Percentiles rank a stretch among this genome's conserved stretches.
Evolutionary conservation across 2,329 filamentous ascomycete genomes (phyloP).

Genomic region (Teratosphaeria viscida): DNA sequence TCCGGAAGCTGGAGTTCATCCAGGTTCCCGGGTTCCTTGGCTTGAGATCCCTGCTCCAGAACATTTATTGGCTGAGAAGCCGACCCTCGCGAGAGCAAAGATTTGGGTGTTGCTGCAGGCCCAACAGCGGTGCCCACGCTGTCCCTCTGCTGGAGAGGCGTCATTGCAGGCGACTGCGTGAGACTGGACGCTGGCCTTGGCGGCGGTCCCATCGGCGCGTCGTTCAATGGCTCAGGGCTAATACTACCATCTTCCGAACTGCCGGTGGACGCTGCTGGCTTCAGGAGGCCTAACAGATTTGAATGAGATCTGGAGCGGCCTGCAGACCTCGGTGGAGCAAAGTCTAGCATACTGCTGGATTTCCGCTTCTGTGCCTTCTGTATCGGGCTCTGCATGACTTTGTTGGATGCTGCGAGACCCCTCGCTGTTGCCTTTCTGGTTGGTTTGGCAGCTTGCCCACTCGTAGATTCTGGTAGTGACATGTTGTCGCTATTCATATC

Average conservation of each 20-base stretch:
- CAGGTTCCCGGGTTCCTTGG: not conserved
- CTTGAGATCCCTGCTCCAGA: not conserved
- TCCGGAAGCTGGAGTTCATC: not conserved
- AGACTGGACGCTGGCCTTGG: conserved; percentile 50
- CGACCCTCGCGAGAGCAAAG: conserved; percentile 15
- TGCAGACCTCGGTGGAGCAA: not conserved
- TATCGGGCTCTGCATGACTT: conserved; percentile 43
- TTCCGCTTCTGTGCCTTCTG: conserved; percentile 34
- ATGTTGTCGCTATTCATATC: conserved; percentile 27
- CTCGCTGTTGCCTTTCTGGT: not conserved
- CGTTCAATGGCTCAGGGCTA: conserved; percentile 39
- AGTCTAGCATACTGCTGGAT: conserved; percentile 27
- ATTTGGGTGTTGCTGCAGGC: conserved; percentile 24
- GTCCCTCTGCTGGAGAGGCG: conserved; percentile 37
- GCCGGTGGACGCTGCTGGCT: conserved; percentile 16
- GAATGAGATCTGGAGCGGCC: not conserved
- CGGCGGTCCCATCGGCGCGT: conserved; percentile 44
- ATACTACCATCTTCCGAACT: conserved; percentile 39
- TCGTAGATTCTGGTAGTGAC: conserved; percentile 10
- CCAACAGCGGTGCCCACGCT: conserved; percentile 3
- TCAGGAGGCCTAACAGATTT: conserved; percentile 13
- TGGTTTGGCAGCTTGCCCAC: conserved; percentile 29
- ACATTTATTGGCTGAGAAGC: conserved; percentile 1
- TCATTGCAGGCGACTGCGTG: conserved; percentile 57
- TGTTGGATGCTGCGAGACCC: conserved; percentile 48